phyloP scores from a whole-genome alignment of 2,329 filamentous ascomycete species.

The Apiospora phragmitis region DNA sequence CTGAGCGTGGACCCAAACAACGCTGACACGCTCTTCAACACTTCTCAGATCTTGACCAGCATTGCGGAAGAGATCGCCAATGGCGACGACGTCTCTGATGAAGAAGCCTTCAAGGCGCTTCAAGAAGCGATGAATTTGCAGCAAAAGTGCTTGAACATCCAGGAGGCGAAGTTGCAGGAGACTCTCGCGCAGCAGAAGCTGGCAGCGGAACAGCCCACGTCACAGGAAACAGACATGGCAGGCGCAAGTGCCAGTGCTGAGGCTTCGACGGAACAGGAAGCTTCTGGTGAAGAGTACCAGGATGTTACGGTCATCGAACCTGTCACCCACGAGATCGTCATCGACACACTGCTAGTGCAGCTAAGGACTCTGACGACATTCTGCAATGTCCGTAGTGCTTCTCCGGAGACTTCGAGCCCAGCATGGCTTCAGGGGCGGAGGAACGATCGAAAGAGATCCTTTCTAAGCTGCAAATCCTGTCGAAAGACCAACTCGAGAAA shows the following conservation, averaged over 20 bases:
- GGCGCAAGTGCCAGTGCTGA: slow-evolving; percentile 10
- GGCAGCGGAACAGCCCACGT: slow-evolving; percentile 29
- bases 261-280: slow-evolving; percentile 24
- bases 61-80: slow-evolving; percentile 62
- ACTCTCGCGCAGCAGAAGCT: slow-evolving; percentile 34
- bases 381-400: slow-evolving; percentile 46
- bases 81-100: slow-evolving; percentile 44
- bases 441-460: slow-evolving; percentile 54
- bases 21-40: slow-evolving; percentile 70
- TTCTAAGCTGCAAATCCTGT: slow-evolving; percentile 32
- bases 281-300: slow-evolving; percentile 47
- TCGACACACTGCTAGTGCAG: slow-evolving; percentile 69
- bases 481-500: slow-evolving; percentile 18
- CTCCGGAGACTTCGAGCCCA: slow-evolving; percentile 32
- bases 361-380: slow-evolving; percentile 54
- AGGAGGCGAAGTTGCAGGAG: slow-evolving; percentile 41
- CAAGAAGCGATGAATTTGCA: slow-evolving; percentile 29
- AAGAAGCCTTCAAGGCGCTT: slow-evolving; percentile 39
- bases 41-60: slow-evolving; percentile 66
- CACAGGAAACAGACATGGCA: neutral
- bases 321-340: slow-evolving; percentile 61
- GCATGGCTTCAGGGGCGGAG: slow-evolving; percentile 53
- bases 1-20: slow-evolving; percentile 61
- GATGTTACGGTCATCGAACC: slow-evolving; percentile 69
- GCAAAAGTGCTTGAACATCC: slow-evolving; percentile 48